Base-by-base conservation (phyloP, 2,329 filamentous ascomycete genomes). In the Proliferodiscus dingleyae region DNA sequence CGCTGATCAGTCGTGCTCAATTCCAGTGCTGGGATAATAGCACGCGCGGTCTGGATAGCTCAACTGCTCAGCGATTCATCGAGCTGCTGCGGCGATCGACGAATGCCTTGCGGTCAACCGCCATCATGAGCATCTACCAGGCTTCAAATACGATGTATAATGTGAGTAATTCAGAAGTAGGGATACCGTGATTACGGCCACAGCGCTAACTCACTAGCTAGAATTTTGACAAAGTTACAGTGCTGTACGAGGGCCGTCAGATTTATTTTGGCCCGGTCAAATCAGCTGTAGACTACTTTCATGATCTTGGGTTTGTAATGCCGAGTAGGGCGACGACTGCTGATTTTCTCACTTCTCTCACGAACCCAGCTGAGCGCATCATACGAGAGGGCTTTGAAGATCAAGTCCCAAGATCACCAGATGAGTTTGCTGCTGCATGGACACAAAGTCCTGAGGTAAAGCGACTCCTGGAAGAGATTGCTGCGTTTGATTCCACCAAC, bases 11-110 rank as follows among this genome's bases (percentile, higher is more conserved):
- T 1, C 64, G 70, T n/a, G 77, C 79, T 2, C 80, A 74, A 33
- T 70, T 78, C 2, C 82, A 87, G 61, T 84, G 81, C 49, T 93
- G 87, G 87, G 88, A 85, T 49, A 88, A 88, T 53, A 81, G 75
- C 19, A 90, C 86, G 0, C 73, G 78, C 41, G 87, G 87, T 9
- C 71, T 91, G 1, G 87, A 90, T 62, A 81, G 82, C 0, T 80
- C 80, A 6, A 89, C 83, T 0, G 86, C 86, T 0, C 66, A 88
- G 30, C 83, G 87, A 56, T 90, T 89, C 50, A 81, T 85, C 4
- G 74, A 83, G 53, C 77, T 80, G 11, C 66, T 90, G 22, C 72
- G 84, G 13, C 71, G 80, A 15, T 69, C 81, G 0, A 81, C 83
- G 0, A 80, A 87, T 51, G 74, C 87, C 53, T 73, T 76, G 1